Evolutionary conservation across 345 rosid species (phyloP).

Genomic region (Eucalyptus polyanthemos): DNA sequence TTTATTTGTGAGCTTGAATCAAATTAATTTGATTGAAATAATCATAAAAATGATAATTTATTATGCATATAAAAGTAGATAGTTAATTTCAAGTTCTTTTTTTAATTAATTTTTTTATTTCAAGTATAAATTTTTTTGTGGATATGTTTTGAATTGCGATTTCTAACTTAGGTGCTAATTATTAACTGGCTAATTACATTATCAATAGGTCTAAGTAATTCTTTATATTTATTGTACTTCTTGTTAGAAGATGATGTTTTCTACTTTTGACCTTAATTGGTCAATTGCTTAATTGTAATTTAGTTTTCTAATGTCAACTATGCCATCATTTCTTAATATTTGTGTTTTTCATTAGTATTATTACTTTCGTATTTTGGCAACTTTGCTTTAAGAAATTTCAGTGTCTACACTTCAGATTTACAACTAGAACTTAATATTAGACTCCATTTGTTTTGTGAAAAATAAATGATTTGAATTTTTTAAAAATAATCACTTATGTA

Average conservation of each 20-base stretch:
- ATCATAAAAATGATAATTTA: no score
- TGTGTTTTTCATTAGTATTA: no score
- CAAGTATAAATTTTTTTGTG: not conserved
- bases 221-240: not conserved
- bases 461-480: not conserved
- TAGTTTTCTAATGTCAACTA: not conserved
- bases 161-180: not conserved
- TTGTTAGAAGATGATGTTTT: not conserved
- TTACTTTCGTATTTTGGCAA: no score
- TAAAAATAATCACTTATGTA: not conserved
- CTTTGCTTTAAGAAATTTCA: not conserved
- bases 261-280: not conserved
- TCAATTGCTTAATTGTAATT: not conserved
- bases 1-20: no score
- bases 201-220: not conserved
- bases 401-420: accelerated
- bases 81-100: not conserved
- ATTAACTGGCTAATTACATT: not conserved
- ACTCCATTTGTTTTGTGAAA: not conserved
- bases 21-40: no score
- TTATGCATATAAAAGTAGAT: no score
- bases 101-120: not conserved
- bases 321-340: not conserved
- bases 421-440: not conserved
- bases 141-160: not conserved